Base-by-base conservation (phyloP, 148 eudicot genomes). In the Fagopyrum homotropicum region DNA sequence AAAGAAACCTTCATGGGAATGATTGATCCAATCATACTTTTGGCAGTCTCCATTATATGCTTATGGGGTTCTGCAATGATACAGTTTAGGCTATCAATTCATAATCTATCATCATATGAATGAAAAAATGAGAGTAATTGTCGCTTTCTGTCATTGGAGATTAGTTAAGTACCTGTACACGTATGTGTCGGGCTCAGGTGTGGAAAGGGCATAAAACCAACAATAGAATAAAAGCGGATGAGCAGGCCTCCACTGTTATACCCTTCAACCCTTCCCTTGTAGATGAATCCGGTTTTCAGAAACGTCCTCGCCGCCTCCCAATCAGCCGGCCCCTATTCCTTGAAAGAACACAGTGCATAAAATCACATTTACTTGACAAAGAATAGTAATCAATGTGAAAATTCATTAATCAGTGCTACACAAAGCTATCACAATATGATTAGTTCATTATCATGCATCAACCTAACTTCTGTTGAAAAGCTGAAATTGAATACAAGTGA, bases 151-250 rank as follows among this genome's bases (percentile, higher is more conserved):
- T 55, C 59, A 69, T 12, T 43, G 48, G 47, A 69, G 15, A 70
- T 11, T 40, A 9, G 46, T 57, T 22, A 57, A 72, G 74, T 86
- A 94, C 98, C 98, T 94, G 85, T 85, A 81, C 96, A 85, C 35
- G 87, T 84, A 84, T 89, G 85, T 22, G 84, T 79, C 54, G 98
- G 92, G 82, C 93, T 80, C 81, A 95, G 72, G 57, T 89, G 93
- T 56, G 96, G 96, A 73, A 82, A 95, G 45, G 98, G 98, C 80
- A 95, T 89, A 82, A 95, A 95, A n/a, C 98, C 98, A 19, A 91
- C 79, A 50, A 95, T 93, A n/a, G 98, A 91, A 82, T 82, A 78
- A 78, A 95, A 95, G 51, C 89, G 90, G 79, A 91, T 79, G 8
- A 95, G 84, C 86, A 95, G 82, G 72, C 97, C 98, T 75, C 98